Conservation (phyloP, 352 stramenopile genomes). For the Pythium sukuiense region DNA sequence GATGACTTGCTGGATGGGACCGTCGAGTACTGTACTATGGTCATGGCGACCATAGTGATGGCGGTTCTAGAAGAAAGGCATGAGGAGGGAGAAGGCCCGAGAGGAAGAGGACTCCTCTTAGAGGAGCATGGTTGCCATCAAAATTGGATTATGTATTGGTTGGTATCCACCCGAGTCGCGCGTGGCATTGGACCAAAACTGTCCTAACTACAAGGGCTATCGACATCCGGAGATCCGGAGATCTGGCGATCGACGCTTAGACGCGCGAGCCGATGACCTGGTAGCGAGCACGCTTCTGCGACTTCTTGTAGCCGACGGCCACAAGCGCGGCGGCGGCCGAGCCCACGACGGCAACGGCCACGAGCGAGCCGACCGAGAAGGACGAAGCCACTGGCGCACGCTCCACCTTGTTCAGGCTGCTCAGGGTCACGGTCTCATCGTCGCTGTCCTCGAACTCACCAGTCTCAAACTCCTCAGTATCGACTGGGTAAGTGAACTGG, state of each 20-base stretch:
- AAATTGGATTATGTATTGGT: not conserved
- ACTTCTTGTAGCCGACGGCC: conserved; percentile 42
- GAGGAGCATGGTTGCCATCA: not conserved
- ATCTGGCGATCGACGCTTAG: conserved; percentile 11
- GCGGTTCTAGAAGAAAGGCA: too few species aligned
- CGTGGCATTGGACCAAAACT: not conserved
- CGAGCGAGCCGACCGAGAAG: conserved; percentile 18
- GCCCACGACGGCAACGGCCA: conserved; percentile 29
- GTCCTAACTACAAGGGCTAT: not conserved
- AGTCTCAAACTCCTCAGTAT: conserved; percentile 62
- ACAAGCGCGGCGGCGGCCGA: conserved; percentile 36
- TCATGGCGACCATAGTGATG: too few species aligned
- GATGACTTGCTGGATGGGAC: not conserved
- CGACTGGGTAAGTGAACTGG: conserved; percentile 61
- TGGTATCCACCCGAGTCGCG: not conserved
- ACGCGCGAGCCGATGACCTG: conserved; percentile 41
- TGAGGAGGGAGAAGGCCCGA: not conserved
- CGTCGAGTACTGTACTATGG: not conserved
- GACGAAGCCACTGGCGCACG: conserved; percentile 7
- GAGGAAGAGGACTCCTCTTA: not conserved
- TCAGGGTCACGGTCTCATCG: conserved; percentile 3
- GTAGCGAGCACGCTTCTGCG: conserved; percentile 44
- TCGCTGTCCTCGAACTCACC: conserved; percentile 24
- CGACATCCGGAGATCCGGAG: not conserved
- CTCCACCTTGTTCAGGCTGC: conserved; percentile 8